Conservation (phyloP, 108 stramenopile genomes). For the Nitzschia inconspicua region DNA sequence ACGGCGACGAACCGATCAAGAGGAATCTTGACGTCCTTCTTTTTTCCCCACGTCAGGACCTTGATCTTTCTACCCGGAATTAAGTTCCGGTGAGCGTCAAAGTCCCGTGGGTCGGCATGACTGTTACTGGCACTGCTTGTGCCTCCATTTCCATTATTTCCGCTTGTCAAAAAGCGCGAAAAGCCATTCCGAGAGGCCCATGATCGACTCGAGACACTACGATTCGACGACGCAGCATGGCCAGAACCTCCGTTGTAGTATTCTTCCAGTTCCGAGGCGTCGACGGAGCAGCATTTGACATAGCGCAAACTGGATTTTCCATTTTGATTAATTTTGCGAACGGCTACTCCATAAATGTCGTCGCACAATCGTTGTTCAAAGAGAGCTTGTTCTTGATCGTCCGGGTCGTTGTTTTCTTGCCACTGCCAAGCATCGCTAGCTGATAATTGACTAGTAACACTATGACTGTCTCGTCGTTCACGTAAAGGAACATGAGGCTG, state of each 20-base stretch:
- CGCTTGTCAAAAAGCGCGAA: background rate
- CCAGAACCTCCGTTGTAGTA: background rate
- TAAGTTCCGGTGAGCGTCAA: background rate
- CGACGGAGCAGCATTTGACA: constrained; percentile 67
- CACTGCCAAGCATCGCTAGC: too few relatives aligned
- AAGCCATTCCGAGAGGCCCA: background rate
- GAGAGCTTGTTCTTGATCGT: constrained; percentile 74
- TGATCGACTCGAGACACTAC: constrained; percentile 31
- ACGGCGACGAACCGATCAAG: constrained; percentile 62
- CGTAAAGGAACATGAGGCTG: too few relatives aligned
- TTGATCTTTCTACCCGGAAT: constrained; percentile 19
- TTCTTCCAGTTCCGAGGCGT: constrained; percentile 28
- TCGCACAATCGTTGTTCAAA: constrained; percentile 81
- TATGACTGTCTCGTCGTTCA: too few relatives aligned
- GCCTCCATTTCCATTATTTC: background rate
- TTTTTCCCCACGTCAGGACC: constrained; percentile 83
- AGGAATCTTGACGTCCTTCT: constrained; percentile 67
- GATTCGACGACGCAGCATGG: constrained; percentile 16
- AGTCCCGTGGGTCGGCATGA: background rate
- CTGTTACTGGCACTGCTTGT: background rate
- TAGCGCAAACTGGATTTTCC: constrained; percentile 80
- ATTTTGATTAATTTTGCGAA: constrained; percentile 83
- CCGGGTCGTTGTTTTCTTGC: constrained; percentile 28
- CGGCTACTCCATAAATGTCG: constrained; percentile 75
- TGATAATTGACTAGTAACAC: too few relatives aligned